A percentile compares a stretch with the other conserved stretches of the same genome.
Evolutionary conservation across 1,139 yeast species (phyloP).

Genomic region (Kodamaea fungicola): DNA sequence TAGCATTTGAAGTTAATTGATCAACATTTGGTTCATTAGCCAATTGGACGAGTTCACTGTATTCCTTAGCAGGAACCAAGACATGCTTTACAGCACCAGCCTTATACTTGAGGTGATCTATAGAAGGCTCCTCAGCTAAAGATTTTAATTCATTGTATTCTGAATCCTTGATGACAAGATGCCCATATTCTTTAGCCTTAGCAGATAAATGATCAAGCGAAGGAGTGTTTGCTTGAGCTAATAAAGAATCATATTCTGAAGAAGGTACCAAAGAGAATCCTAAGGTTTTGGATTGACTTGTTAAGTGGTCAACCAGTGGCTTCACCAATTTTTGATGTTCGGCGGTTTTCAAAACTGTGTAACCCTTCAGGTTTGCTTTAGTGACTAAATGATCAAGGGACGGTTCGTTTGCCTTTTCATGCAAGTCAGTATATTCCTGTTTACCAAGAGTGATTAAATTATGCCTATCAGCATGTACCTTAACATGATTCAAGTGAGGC

Average conservation of each 20-base stretch:
- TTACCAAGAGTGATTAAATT: constrained; percentile 34
- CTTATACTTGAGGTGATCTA: constrained; percentile 16
- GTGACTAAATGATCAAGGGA: constrained; percentile 13
- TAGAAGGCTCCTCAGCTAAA: constrained; percentile 16
- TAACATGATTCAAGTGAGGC: constrained; percentile 33
- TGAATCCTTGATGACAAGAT: constrained; percentile 14
- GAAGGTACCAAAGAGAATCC: constrained; percentile 18
- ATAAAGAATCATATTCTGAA: constrained; percentile 6
- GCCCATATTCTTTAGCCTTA: constrained; percentile 14
- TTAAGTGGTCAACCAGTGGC: constrained; percentile 27
- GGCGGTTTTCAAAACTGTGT: constrained; percentile 10
- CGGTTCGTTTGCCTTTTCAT: constrained; percentile 32
- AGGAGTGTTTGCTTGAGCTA: constrained; percentile 15
- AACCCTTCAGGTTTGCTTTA: constrained; percentile 12
- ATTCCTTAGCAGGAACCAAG: constrained; percentile 6
- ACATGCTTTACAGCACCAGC: constrained; percentile 1
- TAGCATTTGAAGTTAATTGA: constrained; percentile 17
- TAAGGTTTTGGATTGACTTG: constrained; percentile 24
- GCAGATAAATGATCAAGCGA: constrained; percentile 14
- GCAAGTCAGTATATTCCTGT: constrained; percentile 34
- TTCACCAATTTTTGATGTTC: constrained; percentile 16
- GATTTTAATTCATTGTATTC: constrained; percentile 8
- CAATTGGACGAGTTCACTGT: constrained; percentile 11
- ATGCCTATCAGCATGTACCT: constrained; percentile 32
- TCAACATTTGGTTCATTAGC: constrained; percentile 28